Percentiles rank a stretch among this genome's conserved stretches.
Evolutionary conservation across 257 asterid genomes (phyloP).

Genomic region (Lithospermum erythrorhizon): DNA sequence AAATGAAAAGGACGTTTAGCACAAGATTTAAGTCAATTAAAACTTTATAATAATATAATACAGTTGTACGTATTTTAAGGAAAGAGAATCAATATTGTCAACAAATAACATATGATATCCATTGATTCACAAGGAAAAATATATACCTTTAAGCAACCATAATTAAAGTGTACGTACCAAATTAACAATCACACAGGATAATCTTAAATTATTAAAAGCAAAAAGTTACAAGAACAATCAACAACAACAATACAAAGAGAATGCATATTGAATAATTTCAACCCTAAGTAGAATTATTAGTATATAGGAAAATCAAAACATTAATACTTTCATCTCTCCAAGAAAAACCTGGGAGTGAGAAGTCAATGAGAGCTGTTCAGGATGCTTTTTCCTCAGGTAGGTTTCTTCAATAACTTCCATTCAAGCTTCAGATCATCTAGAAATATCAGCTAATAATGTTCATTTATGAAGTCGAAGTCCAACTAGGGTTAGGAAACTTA

Average conservation of each 20-base stretch:
- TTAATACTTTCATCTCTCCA: constrained; percentile 27
- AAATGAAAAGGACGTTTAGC: constrained; percentile 10
- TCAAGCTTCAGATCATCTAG: background rate
- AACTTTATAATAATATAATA: background rate
- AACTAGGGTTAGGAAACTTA: constrained; percentile 54
- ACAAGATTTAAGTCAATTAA: constrained; percentile 12
- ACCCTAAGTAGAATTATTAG: background rate
- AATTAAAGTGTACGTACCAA: background rate
- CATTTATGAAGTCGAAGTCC: constrained; percentile 19
- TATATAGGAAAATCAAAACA: constrained; percentile 17
- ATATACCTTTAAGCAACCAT: no score
- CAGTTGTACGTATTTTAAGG: constrained; percentile 1
- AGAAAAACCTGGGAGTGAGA: constrained; percentile 19
- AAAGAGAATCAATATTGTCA: constrained; percentile 39
- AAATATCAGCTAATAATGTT: no score
- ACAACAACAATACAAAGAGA: background rate
- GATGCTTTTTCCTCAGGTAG: background rate
- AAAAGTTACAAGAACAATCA: background rate
- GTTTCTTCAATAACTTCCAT: constrained; percentile 13
- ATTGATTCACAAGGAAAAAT: constrained; percentile 30
- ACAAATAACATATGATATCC: constrained; percentile 23
- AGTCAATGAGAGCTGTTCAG: constrained; percentile 6
- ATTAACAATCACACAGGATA: background rate
- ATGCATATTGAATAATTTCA: no score
- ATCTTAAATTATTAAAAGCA: background rate